Percentiles rank a stretch among this genome's conserved stretches.
Evolutionary conservation across 1,284 basidiomycete genomes (phyloP).

Genomic region (Laetiporus sulphureus): DNA sequence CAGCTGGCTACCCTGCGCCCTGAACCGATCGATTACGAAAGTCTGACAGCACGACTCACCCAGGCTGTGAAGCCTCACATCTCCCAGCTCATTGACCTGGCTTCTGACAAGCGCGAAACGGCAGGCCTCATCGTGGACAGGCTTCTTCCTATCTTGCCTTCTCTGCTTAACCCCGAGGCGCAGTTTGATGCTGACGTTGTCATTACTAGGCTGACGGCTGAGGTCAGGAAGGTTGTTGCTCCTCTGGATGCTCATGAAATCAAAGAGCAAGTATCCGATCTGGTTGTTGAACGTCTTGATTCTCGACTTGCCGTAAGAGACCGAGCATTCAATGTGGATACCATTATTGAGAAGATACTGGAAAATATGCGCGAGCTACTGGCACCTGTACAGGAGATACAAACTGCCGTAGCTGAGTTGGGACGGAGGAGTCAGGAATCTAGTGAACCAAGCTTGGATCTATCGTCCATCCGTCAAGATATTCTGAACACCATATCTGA

Average conservation of each 20-base stretch:
- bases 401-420: slow-evolving; percentile 34
- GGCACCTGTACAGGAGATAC: slow-evolving; percentile 40
- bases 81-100: slow-evolving; percentile 76
- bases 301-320: slow-evolving; percentile 72
- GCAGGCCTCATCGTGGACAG: slow-evolving; percentile 71
- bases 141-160: slow-evolving; percentile 60
- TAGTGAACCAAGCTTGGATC: slow-evolving; percentile 11
- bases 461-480: slow-evolving; percentile 18
- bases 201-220: slow-evolving; percentile 50
- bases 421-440: slow-evolving; percentile 26
- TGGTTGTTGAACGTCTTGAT: slow-evolving; percentile 77
- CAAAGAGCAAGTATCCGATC: slow-evolving; percentile 79
- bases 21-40: slow-evolving; percentile 70
- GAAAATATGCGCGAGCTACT: slow-evolving; percentile 46
- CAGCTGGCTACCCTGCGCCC: slow-evolving; percentile 49
- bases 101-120: slow-evolving; percentile 80
- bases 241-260: slow-evolving; percentile 77
- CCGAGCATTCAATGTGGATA: slow-evolving; percentile 58
- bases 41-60: slow-evolving; percentile 62
- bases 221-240: slow-evolving; percentile 62
- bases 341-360: slow-evolving; percentile 45
- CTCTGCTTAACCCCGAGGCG: slow-evolving; percentile 31
- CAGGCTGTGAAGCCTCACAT: slow-evolving; percentile 85
- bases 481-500: slow-evolving; percentile 32
- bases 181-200: slow-evolving; percentile 49